phyloP scores from a whole-genome alignment of 73 alveolate genomes.

The Paramecium sonneborni region DNA sequence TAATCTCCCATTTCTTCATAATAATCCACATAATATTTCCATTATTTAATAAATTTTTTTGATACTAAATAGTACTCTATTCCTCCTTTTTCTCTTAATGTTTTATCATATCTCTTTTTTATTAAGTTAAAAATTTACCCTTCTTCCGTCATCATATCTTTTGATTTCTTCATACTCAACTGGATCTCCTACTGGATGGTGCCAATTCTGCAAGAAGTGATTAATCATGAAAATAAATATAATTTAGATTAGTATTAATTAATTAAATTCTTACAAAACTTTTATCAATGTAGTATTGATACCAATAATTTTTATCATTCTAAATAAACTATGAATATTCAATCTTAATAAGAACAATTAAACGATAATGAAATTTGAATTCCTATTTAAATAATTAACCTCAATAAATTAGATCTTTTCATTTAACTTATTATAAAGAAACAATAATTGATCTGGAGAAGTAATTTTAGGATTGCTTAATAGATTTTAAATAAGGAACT shows the following conservation, averaged over 20 bases:
- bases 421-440: no score
- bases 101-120: not conserved
- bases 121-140: not conserved
- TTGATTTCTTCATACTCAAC: not conserved
- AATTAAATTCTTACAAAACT: not conserved
- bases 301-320: no score
- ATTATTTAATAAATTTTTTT: slow-evolving; percentile 26
- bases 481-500: no score
- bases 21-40: slow-evolving; percentile 37
- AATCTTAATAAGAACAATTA: no score
- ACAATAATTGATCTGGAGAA: no score
- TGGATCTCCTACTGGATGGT: not conserved
- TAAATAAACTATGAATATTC: no score
- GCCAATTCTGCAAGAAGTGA: not conserved
- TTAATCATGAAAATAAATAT: not conserved
- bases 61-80: slow-evolving; percentile 16
- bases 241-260: not conserved
- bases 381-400: no score
- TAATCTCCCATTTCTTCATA: slow-evolving; percentile 27
- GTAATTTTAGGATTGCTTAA: no score
- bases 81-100: slow-evolving; percentile 25
- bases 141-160: slow-evolving; percentile 22
- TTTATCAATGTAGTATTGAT: no score
- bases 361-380: no score
- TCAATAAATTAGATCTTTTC: no score